A percentile compares a stretch with the other conserved stretches of the same genome.
These are phyloP conservation scores for Dichotomopilus funicola DNA, from an alignment of 2,329 filamentous ascomycete species.

Conservation along the genomic window DNA sequence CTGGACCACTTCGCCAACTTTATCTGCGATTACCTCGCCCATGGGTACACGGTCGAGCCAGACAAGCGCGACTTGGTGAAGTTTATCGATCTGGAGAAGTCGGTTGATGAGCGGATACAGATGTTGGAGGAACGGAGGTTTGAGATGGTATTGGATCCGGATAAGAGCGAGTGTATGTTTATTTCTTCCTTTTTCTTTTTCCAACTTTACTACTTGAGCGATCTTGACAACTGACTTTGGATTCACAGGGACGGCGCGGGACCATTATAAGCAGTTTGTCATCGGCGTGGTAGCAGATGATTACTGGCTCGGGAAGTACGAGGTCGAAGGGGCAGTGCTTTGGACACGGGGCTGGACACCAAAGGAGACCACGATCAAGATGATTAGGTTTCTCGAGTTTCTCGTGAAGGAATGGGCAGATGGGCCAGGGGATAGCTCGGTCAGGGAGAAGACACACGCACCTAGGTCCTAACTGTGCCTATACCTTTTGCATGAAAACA, in stretches of 20 bases:
- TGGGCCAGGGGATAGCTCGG: not conserved
- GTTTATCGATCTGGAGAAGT: constrained; percentile 8
- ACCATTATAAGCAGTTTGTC: constrained; percentile 16
- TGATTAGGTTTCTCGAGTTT: constrained; percentile 10
- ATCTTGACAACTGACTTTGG: not conserved
- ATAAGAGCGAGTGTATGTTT: constrained; percentile 5
- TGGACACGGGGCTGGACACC: constrained; percentile 3
- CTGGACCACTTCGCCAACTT: constrained; percentile 14
- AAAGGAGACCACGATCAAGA: constrained; percentile 6
- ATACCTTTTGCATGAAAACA: not conserved
- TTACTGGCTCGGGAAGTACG: constrained; percentile 4
- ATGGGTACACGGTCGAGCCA: constrained; percentile 8
- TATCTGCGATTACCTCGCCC: constrained; percentile 13
- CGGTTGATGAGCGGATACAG: constrained; percentile 3
- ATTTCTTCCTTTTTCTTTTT: not conserved
- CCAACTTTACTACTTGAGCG: no score
- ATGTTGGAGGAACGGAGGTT: constrained; percentile 6
- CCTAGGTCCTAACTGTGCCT: no score
- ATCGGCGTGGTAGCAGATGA: constrained; percentile 13
- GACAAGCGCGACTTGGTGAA: constrained; percentile 1
- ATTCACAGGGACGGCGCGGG: constrained; percentile 7
- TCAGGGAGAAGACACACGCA: not conserved
- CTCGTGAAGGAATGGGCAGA: constrained; percentile 10
- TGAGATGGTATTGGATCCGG: constrained; percentile 6
- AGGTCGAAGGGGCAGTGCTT: not conserved